Conservation (phyloP, 441 rosid genomes). For the Eruca vesicaria region DNA sequence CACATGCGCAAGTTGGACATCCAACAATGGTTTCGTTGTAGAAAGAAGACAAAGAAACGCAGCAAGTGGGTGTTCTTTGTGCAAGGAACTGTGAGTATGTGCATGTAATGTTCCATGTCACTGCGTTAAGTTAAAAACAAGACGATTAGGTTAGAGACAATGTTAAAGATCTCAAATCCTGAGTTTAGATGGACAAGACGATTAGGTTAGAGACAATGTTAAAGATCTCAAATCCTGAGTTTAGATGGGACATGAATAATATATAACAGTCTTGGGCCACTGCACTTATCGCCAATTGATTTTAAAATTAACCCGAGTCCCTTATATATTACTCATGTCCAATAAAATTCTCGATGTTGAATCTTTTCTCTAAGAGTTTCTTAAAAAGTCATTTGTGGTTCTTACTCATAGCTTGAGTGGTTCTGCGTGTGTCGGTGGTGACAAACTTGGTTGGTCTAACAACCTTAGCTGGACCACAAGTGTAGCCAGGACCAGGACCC, state of each 20-base stretch:
- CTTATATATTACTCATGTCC: no score
- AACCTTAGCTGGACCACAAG: constrained; percentile 73
- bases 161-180: no score
- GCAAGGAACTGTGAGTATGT: no score
- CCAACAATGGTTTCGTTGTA: no score
- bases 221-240: no score
- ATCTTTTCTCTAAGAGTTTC: no score
- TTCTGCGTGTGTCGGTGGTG: constrained; percentile 52
- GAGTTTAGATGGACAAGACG: no score
- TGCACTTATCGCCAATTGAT: no score
- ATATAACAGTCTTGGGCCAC: no score
- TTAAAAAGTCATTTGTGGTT: neutral
- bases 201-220: constrained; percentile 1
- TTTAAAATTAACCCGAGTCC: no score
- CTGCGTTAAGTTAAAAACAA: constrained; percentile 30
- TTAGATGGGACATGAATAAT: no score
- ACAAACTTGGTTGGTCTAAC: constrained; percentile 53
- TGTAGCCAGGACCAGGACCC: constrained; percentile 76
- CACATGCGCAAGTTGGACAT: neutral
- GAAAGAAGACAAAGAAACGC: constrained; percentile 58
- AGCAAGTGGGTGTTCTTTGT: constrained; percentile 69
- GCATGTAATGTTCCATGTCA: constrained; percentile 82
- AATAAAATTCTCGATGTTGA: no score
- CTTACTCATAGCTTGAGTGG: constrained; percentile 71
- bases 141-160: neutral